Percentiles rank a stretch among this genome's conserved stretches.
Conservation (phyloP, 208 protist species). For the Trichomonas vaginalis region DNA sequence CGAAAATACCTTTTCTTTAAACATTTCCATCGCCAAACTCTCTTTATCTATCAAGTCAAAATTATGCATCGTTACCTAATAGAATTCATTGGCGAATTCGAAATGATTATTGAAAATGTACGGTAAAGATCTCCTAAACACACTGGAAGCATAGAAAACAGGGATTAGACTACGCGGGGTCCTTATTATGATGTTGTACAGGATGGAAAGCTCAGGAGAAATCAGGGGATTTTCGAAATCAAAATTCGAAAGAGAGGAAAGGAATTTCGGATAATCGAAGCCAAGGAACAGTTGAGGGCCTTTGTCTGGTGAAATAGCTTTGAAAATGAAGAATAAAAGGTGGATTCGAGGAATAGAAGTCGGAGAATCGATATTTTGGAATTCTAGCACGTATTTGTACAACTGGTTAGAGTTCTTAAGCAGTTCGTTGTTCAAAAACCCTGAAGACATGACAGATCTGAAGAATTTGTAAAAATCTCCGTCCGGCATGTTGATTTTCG, state of each 20-base stretch:
- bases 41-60: too few species aligned
- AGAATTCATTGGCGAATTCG: background rate
- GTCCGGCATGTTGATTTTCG: background rate
- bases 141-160: background rate
- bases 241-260: background rate
- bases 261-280: background rate
- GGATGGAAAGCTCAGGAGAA: background rate
- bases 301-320: background rate
- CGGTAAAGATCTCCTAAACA: background rate
- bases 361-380: background rate
- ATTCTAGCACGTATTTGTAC: too few species aligned
- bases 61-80: background rate
- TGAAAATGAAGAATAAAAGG: background rate
- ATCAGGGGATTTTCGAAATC: background rate
- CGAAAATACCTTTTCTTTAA: too few species aligned
- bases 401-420: background rate
- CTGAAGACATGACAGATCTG: background rate
- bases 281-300: background rate
- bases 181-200: background rate
- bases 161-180: background rate
- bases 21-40: too few species aligned
- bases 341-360: background rate
- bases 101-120: background rate
- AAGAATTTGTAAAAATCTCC: background rate
- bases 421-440: background rate